A percentile compares a stretch with the other conserved stretches of the same genome.
Conservation (phyloP, 805 yeast species). For the Debaryomyces prosopidis region DNA sequence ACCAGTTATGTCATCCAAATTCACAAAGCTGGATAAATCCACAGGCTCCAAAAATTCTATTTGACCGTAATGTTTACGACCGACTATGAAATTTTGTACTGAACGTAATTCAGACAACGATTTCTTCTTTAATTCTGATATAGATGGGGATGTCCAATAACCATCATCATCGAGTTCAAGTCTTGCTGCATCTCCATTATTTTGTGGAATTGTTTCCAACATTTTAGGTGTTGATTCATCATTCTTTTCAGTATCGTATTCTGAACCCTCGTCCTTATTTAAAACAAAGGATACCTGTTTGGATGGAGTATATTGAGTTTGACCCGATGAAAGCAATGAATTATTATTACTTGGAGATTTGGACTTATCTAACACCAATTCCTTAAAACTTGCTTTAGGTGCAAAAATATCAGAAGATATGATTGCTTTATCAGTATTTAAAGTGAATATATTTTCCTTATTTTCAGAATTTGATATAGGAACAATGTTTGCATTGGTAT, state of each 20-base stretch:
- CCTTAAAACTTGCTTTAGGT: constrained; percentile 56
- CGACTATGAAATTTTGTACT: constrained; percentile 69
- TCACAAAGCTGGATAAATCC: constrained; percentile 70
- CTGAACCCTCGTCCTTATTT: constrained; percentile 1
- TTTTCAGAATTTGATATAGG: neutral
- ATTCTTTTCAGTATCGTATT: constrained; percentile 2
- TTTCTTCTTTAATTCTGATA: constrained; percentile 59
- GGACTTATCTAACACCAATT: constrained; percentile 53
- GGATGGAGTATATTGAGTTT: constrained; percentile 8
- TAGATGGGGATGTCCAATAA: constrained; percentile 84
- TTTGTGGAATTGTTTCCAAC: neutral
- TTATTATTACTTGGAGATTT: constrained; percentile 10
- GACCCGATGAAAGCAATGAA: constrained; percentile 6
- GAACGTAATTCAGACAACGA: constrained; percentile 63
- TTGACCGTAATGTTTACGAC: constrained; percentile 75
- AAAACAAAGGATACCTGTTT: constrained; percentile 20
- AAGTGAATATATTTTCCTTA: constrained; percentile 28
- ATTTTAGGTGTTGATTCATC: constrained; percentile 13
- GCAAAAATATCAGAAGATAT: constrained; percentile 70
- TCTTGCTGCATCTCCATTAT: constrained; percentile 10
- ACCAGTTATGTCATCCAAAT: constrained; percentile 64
- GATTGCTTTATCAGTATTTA: constrained; percentile 65
- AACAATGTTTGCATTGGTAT: neutral
- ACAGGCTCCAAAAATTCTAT: constrained; percentile 80
- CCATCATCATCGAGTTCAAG: constrained; percentile 61